phyloP scores from a whole-genome alignment of 768 basidiomycete genomes.

The Candolleomyces efflorescens region DNA sequence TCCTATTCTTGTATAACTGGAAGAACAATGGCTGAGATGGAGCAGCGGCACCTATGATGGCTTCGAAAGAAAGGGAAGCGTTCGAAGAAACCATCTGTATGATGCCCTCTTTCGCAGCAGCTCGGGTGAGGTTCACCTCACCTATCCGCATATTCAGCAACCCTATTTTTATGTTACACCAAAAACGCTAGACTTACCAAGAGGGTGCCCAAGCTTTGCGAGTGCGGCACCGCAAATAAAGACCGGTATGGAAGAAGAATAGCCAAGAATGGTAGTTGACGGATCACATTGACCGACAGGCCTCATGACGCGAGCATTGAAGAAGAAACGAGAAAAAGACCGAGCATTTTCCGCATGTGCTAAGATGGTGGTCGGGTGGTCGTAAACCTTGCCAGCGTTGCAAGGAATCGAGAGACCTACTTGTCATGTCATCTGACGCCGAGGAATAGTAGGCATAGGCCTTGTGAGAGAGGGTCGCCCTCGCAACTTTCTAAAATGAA shows the following conservation, averaged over 20 bases:
- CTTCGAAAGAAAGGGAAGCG: constrained; percentile 61
- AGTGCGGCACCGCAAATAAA: constrained; percentile 83
- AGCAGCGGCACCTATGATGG: constrained; percentile 54
- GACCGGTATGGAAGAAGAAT: constrained; percentile 67
- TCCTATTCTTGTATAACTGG: constrained; percentile 80
- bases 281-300: constrained; percentile 60
- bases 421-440: constrained; percentile 79
- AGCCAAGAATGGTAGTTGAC: constrained; percentile 72
- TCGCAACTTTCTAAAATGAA: constrained; percentile 56
- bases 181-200: constrained; percentile 31
- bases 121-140: constrained; percentile 78
- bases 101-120: constrained; percentile 58
- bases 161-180: background rate
- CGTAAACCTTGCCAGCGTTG: constrained; percentile 2
- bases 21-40: constrained; percentile 68
- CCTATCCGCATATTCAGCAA: constrained; percentile 33
- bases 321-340: constrained; percentile 85
- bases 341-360: constrained; percentile 66
- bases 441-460: constrained; percentile 85
- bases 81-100: constrained; percentile 87
- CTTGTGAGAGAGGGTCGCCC: constrained; percentile 64
- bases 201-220: constrained; percentile 83
- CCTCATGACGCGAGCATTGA: constrained; percentile 78
- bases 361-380: constrained; percentile 24
- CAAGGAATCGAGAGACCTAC: constrained; percentile 37